Evolutionary conservation across 1,284 basidiomycete species (phyloP).

Genomic region (Malassezia arunalokei): DNA sequence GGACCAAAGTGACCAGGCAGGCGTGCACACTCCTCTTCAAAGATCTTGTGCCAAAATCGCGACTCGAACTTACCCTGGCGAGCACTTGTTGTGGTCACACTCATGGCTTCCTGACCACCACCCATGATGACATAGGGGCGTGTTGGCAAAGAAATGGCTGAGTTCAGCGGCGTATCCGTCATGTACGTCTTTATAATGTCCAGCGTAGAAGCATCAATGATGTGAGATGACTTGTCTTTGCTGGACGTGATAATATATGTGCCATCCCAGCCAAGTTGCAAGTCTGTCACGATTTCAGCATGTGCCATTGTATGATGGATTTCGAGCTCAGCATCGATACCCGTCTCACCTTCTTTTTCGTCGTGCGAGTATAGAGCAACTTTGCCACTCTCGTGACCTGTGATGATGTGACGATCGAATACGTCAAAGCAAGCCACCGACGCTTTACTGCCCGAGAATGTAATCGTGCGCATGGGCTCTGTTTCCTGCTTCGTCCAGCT

Average conservation of each 20-base stretch:
- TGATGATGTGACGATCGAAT: constrained; percentile 67
- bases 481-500: constrained; percentile 32
- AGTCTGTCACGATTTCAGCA: constrained; percentile 56
- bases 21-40: constrained; percentile 93
- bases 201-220: constrained; percentile 79
- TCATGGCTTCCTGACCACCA: constrained; percentile 96
- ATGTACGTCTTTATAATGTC: constrained; percentile 82
- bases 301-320: constrained; percentile 54
- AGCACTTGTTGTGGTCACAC: constrained; percentile 81
- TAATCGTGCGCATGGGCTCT: constrained; percentile 41
- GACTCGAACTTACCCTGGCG: constrained; percentile 97
- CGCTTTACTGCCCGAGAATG: constrained; percentile 56
- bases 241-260: constrained; percentile 91
- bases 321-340: constrained; percentile 67
- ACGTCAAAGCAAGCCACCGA: constrained; percentile 86
- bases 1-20: constrained; percentile 71
- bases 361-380: constrained; percentile 50
- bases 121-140: constrained; percentile 68
- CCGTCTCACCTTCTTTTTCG: constrained; percentile 40
- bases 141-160: constrained; percentile 70
- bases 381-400: constrained; percentile 91
- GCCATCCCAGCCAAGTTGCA: constrained; percentile 78
- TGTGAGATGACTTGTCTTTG: constrained; percentile 89
- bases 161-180: constrained; percentile 92
- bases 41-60: constrained; percentile 94